Evolutionary conservation across 2,329 filamentous ascomycete genomes (phyloP).

Genomic region (Colletotrichum sp.): DNA sequence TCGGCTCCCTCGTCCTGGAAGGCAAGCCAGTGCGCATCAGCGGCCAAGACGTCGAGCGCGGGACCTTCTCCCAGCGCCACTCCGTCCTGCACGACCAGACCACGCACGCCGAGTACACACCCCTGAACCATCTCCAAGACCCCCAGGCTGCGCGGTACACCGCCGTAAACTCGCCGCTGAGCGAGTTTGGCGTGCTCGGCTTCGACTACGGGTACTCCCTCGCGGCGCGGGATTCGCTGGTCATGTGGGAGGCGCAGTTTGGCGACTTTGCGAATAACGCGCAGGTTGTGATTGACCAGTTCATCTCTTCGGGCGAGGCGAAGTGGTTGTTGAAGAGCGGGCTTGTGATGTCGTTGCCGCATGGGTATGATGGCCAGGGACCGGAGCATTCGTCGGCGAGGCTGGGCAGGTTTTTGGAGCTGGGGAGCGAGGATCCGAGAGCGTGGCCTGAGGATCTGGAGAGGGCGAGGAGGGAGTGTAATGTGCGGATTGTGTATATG

Average conservation of each 20-base stretch:
- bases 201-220: conserved; percentile 99
- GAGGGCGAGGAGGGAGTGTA: conserved; percentile 97
- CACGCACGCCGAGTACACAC: conserved; percentile 89
- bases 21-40: conserved; percentile 97
- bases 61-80: conserved; percentile 98
- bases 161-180: conserved; percentile 91
- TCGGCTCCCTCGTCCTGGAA: conserved; percentile 87
- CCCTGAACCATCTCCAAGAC: conserved; percentile 84
- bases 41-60: conserved; percentile 98
- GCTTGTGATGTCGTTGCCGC: conserved; percentile 92
- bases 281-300: conserved; percentile 98
- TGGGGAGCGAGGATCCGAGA: conserved; percentile 95
- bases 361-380: conserved; percentile 97
- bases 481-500: conserved; percentile 98
- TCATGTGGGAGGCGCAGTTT: conserved; percentile 99
- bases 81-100: conserved; percentile 97
- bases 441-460: conserved; percentile 83
- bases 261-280: conserved; percentile 99
- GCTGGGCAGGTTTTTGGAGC: conserved; percentile 94
- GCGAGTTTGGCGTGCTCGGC: conserved; percentile 75
- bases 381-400: conserved; percentile 97
- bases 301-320: conserved; percentile 93
- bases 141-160: conserved; percentile 88
- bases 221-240: conserved; percentile 91
- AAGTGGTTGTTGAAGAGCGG: conserved; percentile 99